These are phyloP conservation scores for Chalciporus piperatus DNA, from an alignment of 768 basidiomycete species.

Conservation along the genomic window DNA sequence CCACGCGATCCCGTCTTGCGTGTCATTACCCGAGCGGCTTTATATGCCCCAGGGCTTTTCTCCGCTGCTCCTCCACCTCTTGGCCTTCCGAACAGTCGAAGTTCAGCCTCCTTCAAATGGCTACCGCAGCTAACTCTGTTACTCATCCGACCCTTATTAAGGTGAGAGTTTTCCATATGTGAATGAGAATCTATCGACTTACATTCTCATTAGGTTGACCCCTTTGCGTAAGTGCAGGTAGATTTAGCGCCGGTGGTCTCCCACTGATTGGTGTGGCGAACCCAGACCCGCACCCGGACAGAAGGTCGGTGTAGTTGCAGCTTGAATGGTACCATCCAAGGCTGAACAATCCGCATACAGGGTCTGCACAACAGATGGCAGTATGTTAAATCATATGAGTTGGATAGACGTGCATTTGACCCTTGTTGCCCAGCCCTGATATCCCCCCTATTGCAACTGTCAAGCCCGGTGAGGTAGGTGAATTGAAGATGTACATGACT, in stretches of 20 bases:
- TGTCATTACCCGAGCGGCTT: not conserved
- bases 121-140: conserved; percentile 59
- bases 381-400: conserved; percentile 37
- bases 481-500: not conserved
- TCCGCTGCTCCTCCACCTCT: not conserved
- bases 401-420: not conserved
- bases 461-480: conserved; percentile 54
- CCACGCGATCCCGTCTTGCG: not conserved
- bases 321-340: not conserved
- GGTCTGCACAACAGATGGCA: conserved; percentile 74
- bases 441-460: conserved; percentile 62
- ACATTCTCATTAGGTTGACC: conserved; percentile 50
- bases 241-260: not conserved
- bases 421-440: conserved; percentile 44
- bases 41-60: conserved; percentile 3
- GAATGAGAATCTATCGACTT: not conserved
- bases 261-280: conserved; percentile 33
- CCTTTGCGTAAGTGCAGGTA: conserved; percentile 52
- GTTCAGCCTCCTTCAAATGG: conserved; percentile 37
- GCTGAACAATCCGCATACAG: conserved; percentile 28
- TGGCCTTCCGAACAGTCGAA: not conserved
- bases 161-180: conserved; percentile 32
- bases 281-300: conserved; percentile 49
- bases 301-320: conserved; percentile 40
- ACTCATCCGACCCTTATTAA: conserved; percentile 57